Conservation (phyloP, 306 rosid genomes). For the Prosopis cineraria region DNA sequence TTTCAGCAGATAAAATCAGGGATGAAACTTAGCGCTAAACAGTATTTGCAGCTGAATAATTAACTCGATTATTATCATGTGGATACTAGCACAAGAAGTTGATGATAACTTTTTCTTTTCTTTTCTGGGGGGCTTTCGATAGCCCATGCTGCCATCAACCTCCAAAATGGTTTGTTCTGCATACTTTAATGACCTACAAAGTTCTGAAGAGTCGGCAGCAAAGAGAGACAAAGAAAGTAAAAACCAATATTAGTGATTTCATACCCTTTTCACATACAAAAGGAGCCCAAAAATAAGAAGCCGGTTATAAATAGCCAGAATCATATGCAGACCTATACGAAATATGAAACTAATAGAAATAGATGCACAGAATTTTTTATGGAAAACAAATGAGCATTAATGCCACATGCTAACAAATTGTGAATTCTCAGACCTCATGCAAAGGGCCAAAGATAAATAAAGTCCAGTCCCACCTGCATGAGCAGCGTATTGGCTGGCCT, state of each 20-base stretch:
- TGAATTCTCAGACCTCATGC: constrained; percentile 11
- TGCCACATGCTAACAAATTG: neutral
- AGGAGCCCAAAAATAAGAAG: constrained; percentile 5
- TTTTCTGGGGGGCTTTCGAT: constrained; percentile 72
- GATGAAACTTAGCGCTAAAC: constrained; percentile 20
- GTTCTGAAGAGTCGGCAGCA: constrained; percentile 54
- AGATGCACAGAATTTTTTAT: neutral
- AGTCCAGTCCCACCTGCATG: constrained; percentile 69
- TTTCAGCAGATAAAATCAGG: constrained; percentile 21
- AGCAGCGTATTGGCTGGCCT: constrained; percentile 75
- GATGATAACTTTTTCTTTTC: constrained; percentile 70
- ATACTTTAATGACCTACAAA: constrained; percentile 66
- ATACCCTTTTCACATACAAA: constrained; percentile 23
- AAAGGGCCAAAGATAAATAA: constrained; percentile 14
- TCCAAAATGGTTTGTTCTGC: constrained; percentile 52
- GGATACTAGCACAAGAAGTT: constrained; percentile 76
- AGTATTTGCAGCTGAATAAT: constrained; percentile 7
- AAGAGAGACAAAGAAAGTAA: neutral
- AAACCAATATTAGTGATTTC: constrained; percentile 26
- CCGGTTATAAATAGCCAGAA: constrained; percentile 10
- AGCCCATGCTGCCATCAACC: constrained; percentile 53
- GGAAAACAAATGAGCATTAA: neutral
- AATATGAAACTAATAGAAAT: neutral
- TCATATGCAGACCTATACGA: constrained; percentile 4
- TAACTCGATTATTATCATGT: constrained; percentile 32